Base-by-base conservation (phyloP, 176 grass and related monocot species). In the Rhipidocladum racemiflorum region DNA sequence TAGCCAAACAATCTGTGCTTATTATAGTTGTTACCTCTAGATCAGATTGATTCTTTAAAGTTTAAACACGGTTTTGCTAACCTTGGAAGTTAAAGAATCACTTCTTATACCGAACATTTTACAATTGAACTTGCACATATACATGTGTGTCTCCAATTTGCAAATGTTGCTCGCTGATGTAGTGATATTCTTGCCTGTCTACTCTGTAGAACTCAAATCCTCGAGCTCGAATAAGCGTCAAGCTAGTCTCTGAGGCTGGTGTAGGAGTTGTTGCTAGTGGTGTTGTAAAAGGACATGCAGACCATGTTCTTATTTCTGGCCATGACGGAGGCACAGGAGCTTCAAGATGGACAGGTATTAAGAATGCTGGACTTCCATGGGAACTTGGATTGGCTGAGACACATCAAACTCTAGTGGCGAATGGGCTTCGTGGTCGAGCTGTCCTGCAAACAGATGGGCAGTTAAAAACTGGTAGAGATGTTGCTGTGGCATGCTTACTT, bases 291-390 rank as follows among this genome's bases (percentile, higher is more conserved):
- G 96, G 96, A 24, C 96, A 95, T 53, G 96, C 96, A 3, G 93
- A 99, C 32, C 96, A 99, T 81, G 89, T 99, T 83, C 89, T 99
- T 79, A 99, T 99, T 60, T 95, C 96, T 76, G 96, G 96, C 39
- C 96, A 99, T 74, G 96, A 99, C 43, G 96, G 96, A 42, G 96
- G 96, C 57, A 99, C 96, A 9, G 96, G 96, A 68, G 96, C 96
- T 64, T 99, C 96, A 57, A 90, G 96, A 63, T 99, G 96, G 96
- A 99, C 96, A 12, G 96, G 96, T 76, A 99, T 99, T 70, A 99
- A 99, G 84, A 99, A 95, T 93, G 96, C 96, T 59, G 96, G 96
- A 56, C 96, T 99, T 79, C 96, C 96, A 51, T 99, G 96, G 96
- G 96, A 99, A 85, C 96, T 99, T 83, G 96, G 96, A 25, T 89